phyloP scores from a whole-genome alignment of 129 eudicot genomes.

The Escallonia herrerae region DNA sequence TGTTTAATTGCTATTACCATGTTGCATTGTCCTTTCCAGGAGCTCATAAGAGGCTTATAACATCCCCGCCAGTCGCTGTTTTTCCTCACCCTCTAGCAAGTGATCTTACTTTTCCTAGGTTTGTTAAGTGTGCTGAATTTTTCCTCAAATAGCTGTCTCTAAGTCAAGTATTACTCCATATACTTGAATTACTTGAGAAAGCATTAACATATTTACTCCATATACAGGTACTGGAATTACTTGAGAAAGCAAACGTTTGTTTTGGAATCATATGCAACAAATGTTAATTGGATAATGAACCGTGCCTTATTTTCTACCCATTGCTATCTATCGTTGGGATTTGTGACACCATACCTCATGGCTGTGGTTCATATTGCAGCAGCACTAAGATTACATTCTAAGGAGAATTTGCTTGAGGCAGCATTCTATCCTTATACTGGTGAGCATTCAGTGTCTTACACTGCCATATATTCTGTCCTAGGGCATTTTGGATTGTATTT shows the following conservation, averaged over 20 bases:
- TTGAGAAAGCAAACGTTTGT: conserved; percentile 96
- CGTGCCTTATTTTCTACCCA: conserved; percentile 74
- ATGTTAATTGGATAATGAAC: conserved; percentile 79
- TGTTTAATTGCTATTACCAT: conserved; percentile 4
- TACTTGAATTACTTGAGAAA: conserved; percentile 97
- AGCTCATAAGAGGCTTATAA: conserved; percentile 84
- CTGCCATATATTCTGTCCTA: not conserved
- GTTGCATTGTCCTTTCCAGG: conserved; percentile 30
- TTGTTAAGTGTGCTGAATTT: not conserved
- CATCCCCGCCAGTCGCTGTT: conserved; percentile 97
- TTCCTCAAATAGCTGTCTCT: not conserved
- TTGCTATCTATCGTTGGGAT: conserved; percentile 93
- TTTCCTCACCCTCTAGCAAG: conserved; percentile 97
- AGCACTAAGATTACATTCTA: conserved; percentile 50
- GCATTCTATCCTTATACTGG: conserved; percentile 40
- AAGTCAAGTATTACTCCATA: conserved; percentile 11
- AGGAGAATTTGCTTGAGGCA: conserved; percentile 35
- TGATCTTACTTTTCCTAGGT: conserved; percentile 89
- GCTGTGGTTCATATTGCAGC: conserved; percentile 66
- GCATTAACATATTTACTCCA: conserved; percentile 6
- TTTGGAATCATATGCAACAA: conserved; percentile 76
- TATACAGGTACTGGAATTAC: conserved; percentile 88
- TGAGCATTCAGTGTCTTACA: conserved; percentile 19
- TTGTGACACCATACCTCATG: conserved; percentile 77
- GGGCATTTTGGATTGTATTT: too few relatives aligned